Percentiles rank a stretch among this genome's conserved stretches.
phyloP scores from a whole-genome alignment of 1,284 basidiomycete genomes.

The Omphalotus olearius region DNA sequence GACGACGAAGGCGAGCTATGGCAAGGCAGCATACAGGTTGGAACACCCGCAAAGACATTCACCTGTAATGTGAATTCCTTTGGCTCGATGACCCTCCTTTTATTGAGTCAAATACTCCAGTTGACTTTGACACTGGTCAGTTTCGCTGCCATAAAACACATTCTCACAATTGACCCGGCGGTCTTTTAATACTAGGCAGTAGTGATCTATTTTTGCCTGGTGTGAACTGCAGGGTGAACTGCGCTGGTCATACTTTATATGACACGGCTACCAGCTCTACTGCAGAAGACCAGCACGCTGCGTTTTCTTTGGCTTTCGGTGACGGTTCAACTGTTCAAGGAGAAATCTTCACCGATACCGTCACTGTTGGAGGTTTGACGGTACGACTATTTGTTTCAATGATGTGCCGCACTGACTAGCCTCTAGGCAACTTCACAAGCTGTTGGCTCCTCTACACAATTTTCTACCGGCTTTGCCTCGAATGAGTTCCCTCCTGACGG shows the following conservation, averaged over 20 bases:
- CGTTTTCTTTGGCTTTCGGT: slow-evolving; percentile 25
- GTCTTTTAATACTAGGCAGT: slow-evolving; percentile 22
- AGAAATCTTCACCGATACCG: slow-evolving; percentile 29
- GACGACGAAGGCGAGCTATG: slow-evolving; percentile 25
- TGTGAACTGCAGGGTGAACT: slow-evolving; percentile 29
- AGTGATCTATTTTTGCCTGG: slow-evolving; percentile 39
- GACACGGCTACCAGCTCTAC: slow-evolving; percentile 27
- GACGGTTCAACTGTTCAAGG: slow-evolving; percentile 29
- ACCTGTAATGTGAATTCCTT: slow-evolving; percentile 17
- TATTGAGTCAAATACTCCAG: slow-evolving; percentile 17
- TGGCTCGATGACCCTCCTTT: not conserved
- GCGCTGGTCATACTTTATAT: slow-evolving; percentile 31
- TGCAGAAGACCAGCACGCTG: slow-evolving; percentile 18
- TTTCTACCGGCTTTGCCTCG: slow-evolving; percentile 36
- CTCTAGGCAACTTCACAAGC: slow-evolving; percentile 33
- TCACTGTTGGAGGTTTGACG: slow-evolving; percentile 22
- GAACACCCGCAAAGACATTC: slow-evolving; percentile 34
- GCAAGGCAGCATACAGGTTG: slow-evolving; percentile 36
- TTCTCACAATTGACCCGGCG: slow-evolving; percentile 6
- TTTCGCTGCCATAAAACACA: not conserved
- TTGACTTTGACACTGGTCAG: slow-evolving; percentile 41
- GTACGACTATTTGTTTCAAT: not conserved
- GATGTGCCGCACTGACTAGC: not conserved
- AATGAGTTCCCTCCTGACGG: slow-evolving; percentile 41
- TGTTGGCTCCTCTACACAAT: slow-evolving; percentile 40